These are phyloP conservation scores for Auriculariales sp. DNA, from an alignment of 768 basidiomycete genomes.

Conservation along the genomic window DNA sequence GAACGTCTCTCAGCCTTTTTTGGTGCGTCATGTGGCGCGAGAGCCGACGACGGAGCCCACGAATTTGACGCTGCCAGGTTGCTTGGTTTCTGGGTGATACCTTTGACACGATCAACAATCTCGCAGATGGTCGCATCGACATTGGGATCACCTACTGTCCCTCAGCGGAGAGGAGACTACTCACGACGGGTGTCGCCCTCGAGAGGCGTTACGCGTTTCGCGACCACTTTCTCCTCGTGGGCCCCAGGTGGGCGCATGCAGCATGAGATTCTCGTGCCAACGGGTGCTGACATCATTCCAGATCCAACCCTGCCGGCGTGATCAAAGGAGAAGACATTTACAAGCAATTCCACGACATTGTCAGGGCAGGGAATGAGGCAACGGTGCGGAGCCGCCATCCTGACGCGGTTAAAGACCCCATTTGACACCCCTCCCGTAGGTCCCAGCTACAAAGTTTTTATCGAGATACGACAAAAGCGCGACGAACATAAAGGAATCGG, in stretches of 20 bases:
- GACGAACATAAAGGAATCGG: conserved; percentile 42
- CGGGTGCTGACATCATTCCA: not conserved
- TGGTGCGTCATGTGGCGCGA: conserved; percentile 13
- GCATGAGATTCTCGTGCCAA: not conserved
- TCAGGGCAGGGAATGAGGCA: conserved; percentile 24
- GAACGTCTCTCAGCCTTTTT: conserved; percentile 16
- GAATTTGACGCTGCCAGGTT: conserved; percentile 18
- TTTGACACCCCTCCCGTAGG: not conserved
- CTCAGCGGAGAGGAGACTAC: conserved; percentile 29
- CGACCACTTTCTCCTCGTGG: conserved; percentile 38
- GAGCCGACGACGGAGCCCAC: not conserved
- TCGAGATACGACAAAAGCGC: conserved; percentile 45
- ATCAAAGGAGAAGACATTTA: conserved; percentile 17
- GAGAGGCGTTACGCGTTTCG: conserved; percentile 29
- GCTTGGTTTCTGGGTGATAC: conserved; percentile 46
- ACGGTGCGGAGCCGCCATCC: conserved; percentile 16
- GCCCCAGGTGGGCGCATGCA: conserved; percentile 17
- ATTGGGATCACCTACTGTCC: conserved; percentile 38
- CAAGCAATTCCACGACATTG: conserved; percentile 34
- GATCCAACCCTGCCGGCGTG: conserved; percentile 30
- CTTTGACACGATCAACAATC: conserved; percentile 30
- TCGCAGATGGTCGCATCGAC: conserved; percentile 29
- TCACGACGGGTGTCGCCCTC: conserved; percentile 18
- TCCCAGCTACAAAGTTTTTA: conserved; percentile 31
- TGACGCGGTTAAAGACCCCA: not conserved